Evolutionary conservation across 2,329 filamentous ascomycete genomes (phyloP).

Genomic region (Aspergillus ochraceus): DNA sequence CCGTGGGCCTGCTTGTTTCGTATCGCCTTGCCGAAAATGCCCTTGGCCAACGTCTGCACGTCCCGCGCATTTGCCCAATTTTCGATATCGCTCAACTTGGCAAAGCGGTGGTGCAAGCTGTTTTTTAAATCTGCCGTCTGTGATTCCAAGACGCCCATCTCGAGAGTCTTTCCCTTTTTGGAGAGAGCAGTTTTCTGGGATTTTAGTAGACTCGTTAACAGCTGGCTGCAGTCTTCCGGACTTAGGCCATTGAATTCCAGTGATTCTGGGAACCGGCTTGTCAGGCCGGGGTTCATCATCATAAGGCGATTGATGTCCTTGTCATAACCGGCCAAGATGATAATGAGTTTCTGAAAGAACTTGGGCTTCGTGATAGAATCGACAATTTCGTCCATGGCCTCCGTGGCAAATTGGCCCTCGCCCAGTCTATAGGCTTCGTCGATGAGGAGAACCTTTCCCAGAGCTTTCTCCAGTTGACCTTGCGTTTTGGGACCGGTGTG

Average conservation of each 20-base stretch:
- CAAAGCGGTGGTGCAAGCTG: slow-evolving; percentile 35
- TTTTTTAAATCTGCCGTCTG: slow-evolving; percentile 18
- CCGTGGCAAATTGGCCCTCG: slow-evolving; percentile 58
- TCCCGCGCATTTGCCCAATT: slow-evolving; percentile 67
- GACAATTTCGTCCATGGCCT: slow-evolving; percentile 55
- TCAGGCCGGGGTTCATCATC: slow-evolving; percentile 61
- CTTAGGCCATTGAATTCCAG: slow-evolving; percentile 56
- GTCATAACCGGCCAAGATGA: slow-evolving; percentile 70
- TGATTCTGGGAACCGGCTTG: slow-evolving; percentile 64
- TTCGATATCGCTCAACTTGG: slow-evolving; percentile 41
- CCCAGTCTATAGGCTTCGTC: slow-evolving; percentile 70
- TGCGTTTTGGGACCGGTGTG: slow-evolving; percentile 69
- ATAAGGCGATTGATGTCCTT: slow-evolving; percentile 65
- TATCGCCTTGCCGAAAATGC: slow-evolving; percentile 45
- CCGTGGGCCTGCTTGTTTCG: slow-evolving; percentile 11
- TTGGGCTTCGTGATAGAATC: slow-evolving; percentile 56
- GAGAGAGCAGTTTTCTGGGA: slow-evolving; percentile 11
- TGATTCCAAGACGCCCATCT: slow-evolving; percentile 25
- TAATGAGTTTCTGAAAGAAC: slow-evolving; percentile 61
- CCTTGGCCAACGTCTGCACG: slow-evolving; percentile 55
- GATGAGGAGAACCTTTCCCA: slow-evolving; percentile 69
- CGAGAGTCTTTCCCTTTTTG: slow-evolving; percentile 15
- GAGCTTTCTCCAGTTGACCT: slow-evolving; percentile 58
- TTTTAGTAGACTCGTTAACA: slow-evolving; percentile 43
- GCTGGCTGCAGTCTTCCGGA: slow-evolving; percentile 44